Evolutionary conservation across 345 rosid species (phyloP).

Genomic region (Aurinia saxatilis): DNA sequence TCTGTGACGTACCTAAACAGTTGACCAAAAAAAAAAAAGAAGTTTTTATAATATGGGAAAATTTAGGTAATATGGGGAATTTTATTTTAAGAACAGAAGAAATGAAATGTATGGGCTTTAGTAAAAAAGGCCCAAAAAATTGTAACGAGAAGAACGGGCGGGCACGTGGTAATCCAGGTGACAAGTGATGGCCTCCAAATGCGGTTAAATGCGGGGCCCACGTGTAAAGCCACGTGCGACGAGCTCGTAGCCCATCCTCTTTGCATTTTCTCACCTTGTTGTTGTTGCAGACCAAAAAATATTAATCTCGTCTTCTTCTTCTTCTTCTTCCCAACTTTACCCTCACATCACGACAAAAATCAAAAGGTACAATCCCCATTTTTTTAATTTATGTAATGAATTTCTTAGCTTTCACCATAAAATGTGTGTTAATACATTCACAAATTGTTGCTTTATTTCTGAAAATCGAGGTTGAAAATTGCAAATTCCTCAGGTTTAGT

Average conservation of each 20-base stretch:
- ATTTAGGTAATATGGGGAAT: too few species aligned
- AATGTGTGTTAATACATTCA: not conserved
- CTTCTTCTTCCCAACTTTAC: not conserved
- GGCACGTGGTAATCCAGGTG: constrained; percentile 4
- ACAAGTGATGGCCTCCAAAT: constrained; percentile 6
- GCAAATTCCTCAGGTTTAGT: not conserved
- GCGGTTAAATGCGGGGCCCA: constrained; percentile 21
- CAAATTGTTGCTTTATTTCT: constrained; percentile 4
- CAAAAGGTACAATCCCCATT: too few species aligned
- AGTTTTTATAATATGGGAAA: too few species aligned
- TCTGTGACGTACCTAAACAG: too few species aligned
- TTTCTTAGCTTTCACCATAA: not conserved
- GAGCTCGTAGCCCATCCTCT: constrained; percentile 7
- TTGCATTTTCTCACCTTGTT: not conserved
- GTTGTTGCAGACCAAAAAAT: not conserved
- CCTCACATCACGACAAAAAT: too few species aligned
- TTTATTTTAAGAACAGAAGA: too few species aligned
- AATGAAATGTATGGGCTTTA: not conserved
- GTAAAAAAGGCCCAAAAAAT: not conserved
- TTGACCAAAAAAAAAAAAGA: too few species aligned
- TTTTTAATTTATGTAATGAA: too few species aligned
- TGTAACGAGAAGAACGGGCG: not conserved
- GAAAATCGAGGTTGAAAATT: too few species aligned
- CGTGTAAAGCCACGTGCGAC: constrained; percentile 17
- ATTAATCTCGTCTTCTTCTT: not conserved